phyloP scores from a whole-genome alignment of 139 green algal genomes.

The Axilococcus clingmanii region DNA sequence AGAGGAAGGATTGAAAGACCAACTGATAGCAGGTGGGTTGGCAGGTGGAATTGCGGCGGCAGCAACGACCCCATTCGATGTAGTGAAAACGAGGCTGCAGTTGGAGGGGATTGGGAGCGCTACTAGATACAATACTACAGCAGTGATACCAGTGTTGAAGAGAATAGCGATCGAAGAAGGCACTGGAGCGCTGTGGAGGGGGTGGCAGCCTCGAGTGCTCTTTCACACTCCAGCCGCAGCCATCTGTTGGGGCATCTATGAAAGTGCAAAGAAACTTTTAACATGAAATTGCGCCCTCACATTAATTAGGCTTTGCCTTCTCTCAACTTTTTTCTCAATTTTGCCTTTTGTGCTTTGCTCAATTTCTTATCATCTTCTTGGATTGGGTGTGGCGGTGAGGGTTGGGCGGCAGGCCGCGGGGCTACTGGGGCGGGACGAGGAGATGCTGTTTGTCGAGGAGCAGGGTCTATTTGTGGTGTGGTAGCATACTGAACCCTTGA shows the following conservation, averaged over 20 bases:
- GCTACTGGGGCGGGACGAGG: constrained; percentile 3
- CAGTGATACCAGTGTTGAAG: constrained; percentile 45
- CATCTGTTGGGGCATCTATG: constrained; percentile 94
- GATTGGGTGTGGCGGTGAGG: constrained; percentile 1
- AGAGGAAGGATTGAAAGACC: constrained; percentile 17
- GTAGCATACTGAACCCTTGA: background rate
- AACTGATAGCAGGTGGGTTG: constrained; percentile 60
- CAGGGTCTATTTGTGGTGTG: background rate
- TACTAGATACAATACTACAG: constrained; percentile 39
- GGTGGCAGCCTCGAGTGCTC: constrained; percentile 74
- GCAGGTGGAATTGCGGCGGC: constrained; percentile 67
- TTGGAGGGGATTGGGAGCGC: constrained; percentile 55
- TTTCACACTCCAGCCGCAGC: constrained; percentile 88
- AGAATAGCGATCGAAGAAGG: constrained; percentile 79
- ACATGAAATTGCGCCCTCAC: too few relatives aligned
- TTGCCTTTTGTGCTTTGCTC: constrained; percentile 18
- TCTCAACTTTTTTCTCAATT: constrained; percentile 33
- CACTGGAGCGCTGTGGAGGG: constrained; percentile 54
- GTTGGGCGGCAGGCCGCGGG: constrained; percentile 1
- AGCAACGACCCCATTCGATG: constrained; percentile 76
- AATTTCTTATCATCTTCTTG: constrained; percentile 15
- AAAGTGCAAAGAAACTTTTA: too few relatives aligned
- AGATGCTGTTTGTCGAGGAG: background rate
- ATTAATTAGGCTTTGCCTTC: constrained; percentile 26
- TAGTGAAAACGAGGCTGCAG: constrained; percentile 90